Evolutionary conservation across 2,329 filamentous ascomycete genomes (phyloP), one percentile per base, ranked within the genome.

Genomic region (Gnomoniopsis sp.): DNA sequence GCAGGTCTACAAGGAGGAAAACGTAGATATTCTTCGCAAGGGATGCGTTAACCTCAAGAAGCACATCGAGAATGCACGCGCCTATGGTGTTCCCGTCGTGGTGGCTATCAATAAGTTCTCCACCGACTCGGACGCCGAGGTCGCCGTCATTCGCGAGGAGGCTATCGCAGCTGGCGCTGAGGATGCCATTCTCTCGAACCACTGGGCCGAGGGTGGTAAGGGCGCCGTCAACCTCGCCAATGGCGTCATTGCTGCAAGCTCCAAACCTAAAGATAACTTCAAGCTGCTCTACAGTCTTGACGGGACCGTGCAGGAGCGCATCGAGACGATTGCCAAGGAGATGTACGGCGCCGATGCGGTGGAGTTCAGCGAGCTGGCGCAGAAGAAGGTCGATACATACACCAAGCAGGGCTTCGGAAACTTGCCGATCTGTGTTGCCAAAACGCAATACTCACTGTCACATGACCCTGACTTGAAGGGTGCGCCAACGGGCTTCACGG

Each of bases 71-170:
- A 98, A 98, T 66, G 95, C 95, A 57, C 91, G 85, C 73, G 81
- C 85, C 12, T 99, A 96, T 69, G 95, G 95, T 46, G 85, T 97
- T 21, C 93, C 95, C 6, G 93, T 99, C 7, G 89, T 99, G 17
- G 93, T 99, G 15, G 95, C 93, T 54, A 95, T 99, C 80, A 99
- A 99, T 82, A 91, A 90, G 74, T 97, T 99, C 73, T 84, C 89
- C 62, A 96, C 92, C 6, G 95, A 99, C 71, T 97, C 93, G 2
- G 88, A 93, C 15, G 93, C 93, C 55, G 95, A 99, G 73, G 88
- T 97, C 62, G 85, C 88, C 41, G 89, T 95, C 62, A 87, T 99
- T 66, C 88, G 90, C 58, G 92, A 98, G 72, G 93, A 97, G 73
- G 88, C 95, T 49, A 85, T 97, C 63, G 87, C 91, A 50, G 95